These are phyloP conservation scores for Phytophthora meadii DNA, from an alignment of 352 stramenopile species.

Conservation along the genomic window DNA sequence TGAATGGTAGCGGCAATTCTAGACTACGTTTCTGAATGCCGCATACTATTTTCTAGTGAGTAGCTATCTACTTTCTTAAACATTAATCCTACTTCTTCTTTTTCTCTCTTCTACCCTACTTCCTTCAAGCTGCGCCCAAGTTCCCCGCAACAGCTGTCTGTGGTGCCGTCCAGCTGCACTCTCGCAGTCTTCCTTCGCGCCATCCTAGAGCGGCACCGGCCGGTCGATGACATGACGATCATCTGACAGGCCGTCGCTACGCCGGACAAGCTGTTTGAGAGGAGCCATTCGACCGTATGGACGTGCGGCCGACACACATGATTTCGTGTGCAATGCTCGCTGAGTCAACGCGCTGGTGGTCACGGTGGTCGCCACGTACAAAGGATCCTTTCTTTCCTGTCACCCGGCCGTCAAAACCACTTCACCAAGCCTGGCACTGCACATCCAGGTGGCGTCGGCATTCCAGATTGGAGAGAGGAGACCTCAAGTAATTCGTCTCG, in stretches of 20 bases:
- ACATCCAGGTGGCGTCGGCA: conserved; percentile 26
- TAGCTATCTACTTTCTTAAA: too few relatives aligned
- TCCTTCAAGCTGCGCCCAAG: too few relatives aligned
- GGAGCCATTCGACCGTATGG: conserved; percentile 19
- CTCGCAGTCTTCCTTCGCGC: conserved; percentile 8
- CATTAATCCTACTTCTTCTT: too few relatives aligned
- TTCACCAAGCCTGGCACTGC: conserved; percentile 11
- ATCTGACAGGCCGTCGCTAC: conserved; percentile 10
- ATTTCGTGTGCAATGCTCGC: conserved; percentile 14
- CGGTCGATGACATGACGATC: conserved; percentile 14
- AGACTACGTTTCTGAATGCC: too few relatives aligned
- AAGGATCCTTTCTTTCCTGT: conserved; percentile 17
- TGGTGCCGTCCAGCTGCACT: conserved; percentile 11
- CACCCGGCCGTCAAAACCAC: conserved; percentile 12
- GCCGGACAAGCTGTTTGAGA: conserved; percentile 24
- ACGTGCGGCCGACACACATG: not conserved
- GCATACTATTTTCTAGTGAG: too few relatives aligned
- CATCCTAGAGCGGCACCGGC: not conserved
- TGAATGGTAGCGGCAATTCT: too few relatives aligned
- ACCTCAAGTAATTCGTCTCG: conserved; percentile 21
- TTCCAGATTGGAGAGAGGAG: conserved; percentile 5
- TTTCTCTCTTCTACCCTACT: too few relatives aligned
- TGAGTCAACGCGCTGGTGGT: conserved; percentile 17
- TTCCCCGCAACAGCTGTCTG: not conserved
- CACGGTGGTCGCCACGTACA: not conserved